Evolutionary conservation across 176 grass and related monocot genomes (phyloP).

Genomic region (Otatea glauca): DNA sequence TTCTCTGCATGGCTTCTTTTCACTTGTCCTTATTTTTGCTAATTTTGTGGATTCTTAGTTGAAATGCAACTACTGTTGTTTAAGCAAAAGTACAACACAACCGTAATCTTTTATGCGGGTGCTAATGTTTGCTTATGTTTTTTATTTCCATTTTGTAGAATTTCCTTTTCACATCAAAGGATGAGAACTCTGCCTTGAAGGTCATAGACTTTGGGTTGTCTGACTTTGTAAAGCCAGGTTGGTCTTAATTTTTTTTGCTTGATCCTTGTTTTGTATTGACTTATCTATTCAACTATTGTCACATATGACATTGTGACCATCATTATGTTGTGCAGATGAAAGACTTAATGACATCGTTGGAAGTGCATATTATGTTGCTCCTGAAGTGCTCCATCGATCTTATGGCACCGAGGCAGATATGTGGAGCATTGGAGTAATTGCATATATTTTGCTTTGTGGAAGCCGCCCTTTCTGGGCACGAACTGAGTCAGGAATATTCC

Average conservation of each 20-base stretch:
- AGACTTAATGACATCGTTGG: slow-evolving; percentile 95
- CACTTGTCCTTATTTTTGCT: neutral
- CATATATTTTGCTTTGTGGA: slow-evolving; percentile 92
- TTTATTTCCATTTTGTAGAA: slow-evolving; percentile 49
- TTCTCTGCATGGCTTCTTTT: slow-evolving; percentile 20
- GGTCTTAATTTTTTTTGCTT: slow-evolving; percentile 33
- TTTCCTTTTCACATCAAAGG: slow-evolving; percentile 66
- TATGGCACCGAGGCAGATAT: slow-evolving; percentile 95
- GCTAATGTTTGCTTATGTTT: slow-evolving; percentile 15
- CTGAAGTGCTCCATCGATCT: slow-evolving; percentile 84
- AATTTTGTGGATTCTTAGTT: too few relatives aligned
- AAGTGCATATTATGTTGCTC: slow-evolving; percentile 98
- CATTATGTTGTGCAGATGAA: slow-evolving; percentile 65
- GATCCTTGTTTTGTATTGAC: slow-evolving; percentile 2
- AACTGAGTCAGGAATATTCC: slow-evolving; percentile 88
- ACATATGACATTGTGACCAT: neutral
- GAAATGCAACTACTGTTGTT: slow-evolving; percentile 20
- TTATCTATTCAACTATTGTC: slow-evolving; percentile 17
- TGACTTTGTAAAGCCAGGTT: slow-evolving; percentile 79
- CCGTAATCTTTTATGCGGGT: slow-evolving; percentile 30
- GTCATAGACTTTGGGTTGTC: slow-evolving; percentile 79
- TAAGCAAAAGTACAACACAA: neutral
- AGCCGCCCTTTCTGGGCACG: slow-evolving; percentile 93
- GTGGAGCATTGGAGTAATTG: slow-evolving; percentile 97
- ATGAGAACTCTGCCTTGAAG: slow-evolving; percentile 66